Percentiles rank a stretch among this genome's conserved stretches.
These are phyloP conservation scores for Polyrhizophydium stewartii DNA, from an alignment of 371 early-diverging fungal genomes.

Conservation along the genomic window DNA sequence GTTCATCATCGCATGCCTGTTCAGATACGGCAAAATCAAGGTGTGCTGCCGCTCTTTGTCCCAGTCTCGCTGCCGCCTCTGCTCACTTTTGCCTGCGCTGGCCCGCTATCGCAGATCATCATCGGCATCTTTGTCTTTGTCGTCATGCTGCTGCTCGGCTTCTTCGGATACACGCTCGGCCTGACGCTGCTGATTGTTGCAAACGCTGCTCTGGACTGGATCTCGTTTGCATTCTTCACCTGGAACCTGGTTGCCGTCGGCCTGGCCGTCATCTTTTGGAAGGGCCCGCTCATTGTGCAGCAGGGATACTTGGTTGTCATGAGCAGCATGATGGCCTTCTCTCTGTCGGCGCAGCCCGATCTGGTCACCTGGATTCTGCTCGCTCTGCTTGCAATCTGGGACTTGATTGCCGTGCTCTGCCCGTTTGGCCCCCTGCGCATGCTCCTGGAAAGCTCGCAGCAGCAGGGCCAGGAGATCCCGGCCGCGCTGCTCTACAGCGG, in stretches of 20 bases:
- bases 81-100: background rate
- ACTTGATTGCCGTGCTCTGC: slow-evolving; percentile 82
- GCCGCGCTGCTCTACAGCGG: slow-evolving; percentile 62
- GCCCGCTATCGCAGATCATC: slow-evolving; percentile 40
- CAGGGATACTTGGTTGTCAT: slow-evolving; percentile 77
- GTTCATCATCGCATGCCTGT: slow-evolving; percentile 66
- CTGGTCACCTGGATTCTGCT: slow-evolving; percentile 84
- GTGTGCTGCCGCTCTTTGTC: slow-evolving; percentile 23
- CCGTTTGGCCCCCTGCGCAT: slow-evolving; percentile 88
- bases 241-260: slow-evolving; percentile 81
- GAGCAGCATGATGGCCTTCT: slow-evolving; percentile 79
- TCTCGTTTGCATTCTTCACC: slow-evolving; percentile 67
- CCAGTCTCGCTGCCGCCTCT: background rate
- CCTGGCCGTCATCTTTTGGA: slow-evolving; percentile 74
- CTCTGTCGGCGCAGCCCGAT: slow-evolving; percentile 54
- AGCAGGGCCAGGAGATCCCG: slow-evolving; percentile 71
- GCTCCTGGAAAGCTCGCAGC: slow-evolving; percentile 69
- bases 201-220: slow-evolving; percentile 68
- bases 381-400: slow-evolving; percentile 78
- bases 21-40: slow-evolving; percentile 73
- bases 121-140: slow-evolving; percentile 73
- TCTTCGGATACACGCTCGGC: slow-evolving; percentile 66
- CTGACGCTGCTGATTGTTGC: slow-evolving; percentile 14
- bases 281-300: slow-evolving; percentile 72
- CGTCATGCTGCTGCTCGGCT: slow-evolving; percentile 64